These are phyloP conservation scores for Trichopus zeylanicus DNA, from an alignment of 116 monocot species.

Conservation along the genomic window DNA sequence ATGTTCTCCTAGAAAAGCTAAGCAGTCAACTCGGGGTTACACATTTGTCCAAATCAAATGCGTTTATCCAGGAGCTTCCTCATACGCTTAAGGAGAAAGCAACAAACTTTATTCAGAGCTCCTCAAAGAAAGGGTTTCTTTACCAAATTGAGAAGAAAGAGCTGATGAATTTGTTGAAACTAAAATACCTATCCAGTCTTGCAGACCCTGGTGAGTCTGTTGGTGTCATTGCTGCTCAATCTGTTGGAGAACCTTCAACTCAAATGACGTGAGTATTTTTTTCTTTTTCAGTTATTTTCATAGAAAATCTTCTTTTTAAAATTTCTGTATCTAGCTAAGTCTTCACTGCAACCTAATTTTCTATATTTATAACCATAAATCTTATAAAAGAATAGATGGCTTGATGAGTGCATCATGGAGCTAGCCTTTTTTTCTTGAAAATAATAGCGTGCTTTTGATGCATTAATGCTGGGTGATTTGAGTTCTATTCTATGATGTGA, in stretches of 20 bases:
- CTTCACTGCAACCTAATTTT: no score
- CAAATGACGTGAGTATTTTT: constrained; percentile 91
- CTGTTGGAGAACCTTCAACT: constrained; percentile 94
- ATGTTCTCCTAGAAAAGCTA: constrained; percentile 38
- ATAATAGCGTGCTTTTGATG: no score
- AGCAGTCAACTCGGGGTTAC: constrained; percentile 15
- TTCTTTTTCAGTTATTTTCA: no score
- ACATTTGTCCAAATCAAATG: constrained; percentile 36
- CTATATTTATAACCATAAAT: no score
- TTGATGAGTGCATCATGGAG: no score
- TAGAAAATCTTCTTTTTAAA: no score
- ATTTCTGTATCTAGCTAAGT: no score
- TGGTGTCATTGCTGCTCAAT: constrained; percentile 92
- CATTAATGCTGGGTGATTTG: no score
- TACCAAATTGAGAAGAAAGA: constrained; percentile 37
- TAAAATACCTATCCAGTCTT: constrained; percentile 81
- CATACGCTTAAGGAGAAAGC: constrained; percentile 33
- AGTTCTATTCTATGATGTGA: no score
- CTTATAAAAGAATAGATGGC: no score
- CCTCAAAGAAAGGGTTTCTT: constrained; percentile 17
- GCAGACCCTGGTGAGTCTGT: constrained; percentile 91
- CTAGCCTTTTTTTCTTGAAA: no score
- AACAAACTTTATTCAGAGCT: constrained; percentile 8
- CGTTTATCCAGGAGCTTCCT: constrained; percentile 55
- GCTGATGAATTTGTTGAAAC: constrained; percentile 56